Evolutionary conservation across 176 grass and related monocot species (phyloP).

Genomic region (Carex scoparia): DNA sequence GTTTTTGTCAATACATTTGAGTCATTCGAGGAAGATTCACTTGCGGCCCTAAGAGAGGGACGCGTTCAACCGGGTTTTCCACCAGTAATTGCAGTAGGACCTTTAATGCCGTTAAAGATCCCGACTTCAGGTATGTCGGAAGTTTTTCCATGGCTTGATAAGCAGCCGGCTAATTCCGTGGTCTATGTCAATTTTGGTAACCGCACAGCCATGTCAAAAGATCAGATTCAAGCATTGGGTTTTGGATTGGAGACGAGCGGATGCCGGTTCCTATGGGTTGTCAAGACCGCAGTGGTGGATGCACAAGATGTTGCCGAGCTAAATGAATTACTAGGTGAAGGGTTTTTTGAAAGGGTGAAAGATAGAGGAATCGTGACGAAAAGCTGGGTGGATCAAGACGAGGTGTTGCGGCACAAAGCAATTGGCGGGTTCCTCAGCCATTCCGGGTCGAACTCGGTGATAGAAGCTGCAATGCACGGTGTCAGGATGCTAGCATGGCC

Average conservation of each 20-base stretch:
- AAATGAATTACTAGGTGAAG: constrained; percentile 25
- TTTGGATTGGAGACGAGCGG: constrained; percentile 44
- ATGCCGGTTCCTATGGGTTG: constrained; percentile 55
- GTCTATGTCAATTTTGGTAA: constrained; percentile 62
- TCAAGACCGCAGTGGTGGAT: constrained; percentile 45
- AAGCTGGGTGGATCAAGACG: constrained; percentile 55
- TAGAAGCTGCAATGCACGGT: constrained; percentile 30
- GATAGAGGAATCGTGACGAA: constrained; percentile 44
- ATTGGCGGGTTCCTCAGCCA: constrained; percentile 52
- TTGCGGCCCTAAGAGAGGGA: constrained; percentile 39
- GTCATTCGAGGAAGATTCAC: constrained; percentile 36
- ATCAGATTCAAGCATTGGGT: constrained; percentile 41
- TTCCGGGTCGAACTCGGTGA: constrained; percentile 42
- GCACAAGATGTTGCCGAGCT: constrained; percentile 28
- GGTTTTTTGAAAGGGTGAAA: constrained; percentile 33
- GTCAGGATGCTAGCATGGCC: constrained; percentile 61
- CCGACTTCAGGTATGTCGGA: not conserved
- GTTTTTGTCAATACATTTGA: constrained; percentile 55
- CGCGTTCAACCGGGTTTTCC: constrained; percentile 28
- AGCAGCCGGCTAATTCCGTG: constrained; percentile 46
- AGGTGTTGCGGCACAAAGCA: constrained; percentile 37
- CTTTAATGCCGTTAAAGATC: not conserved
- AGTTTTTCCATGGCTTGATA: constrained; percentile 29
- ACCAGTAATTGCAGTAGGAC: constrained; percentile 36
- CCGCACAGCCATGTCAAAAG: constrained; percentile 20